Base-by-base conservation (phyloP, 495 filamentous ascomycete genomes). In the Trypethelium eluteriae region DNA sequence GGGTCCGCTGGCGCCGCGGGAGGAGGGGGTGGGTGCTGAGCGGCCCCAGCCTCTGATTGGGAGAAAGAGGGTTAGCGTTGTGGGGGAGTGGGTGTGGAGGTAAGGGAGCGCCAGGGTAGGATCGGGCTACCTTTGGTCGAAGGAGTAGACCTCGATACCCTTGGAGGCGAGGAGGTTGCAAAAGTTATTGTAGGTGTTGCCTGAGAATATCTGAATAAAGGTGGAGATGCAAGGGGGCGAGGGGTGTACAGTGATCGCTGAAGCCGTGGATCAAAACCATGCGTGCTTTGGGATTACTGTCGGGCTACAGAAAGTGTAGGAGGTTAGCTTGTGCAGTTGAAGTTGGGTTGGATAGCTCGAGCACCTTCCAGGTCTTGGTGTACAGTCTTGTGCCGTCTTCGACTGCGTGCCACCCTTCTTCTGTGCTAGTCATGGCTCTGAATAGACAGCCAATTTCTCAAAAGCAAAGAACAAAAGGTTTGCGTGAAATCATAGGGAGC, bases 281-380 rank as follows among this genome's bases (percentile, higher is more conserved):
- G 38, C 87, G 86, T 14, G 93, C 91, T 66, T 82, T 82, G 11
- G 80, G 76, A 2, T 79, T 71, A 46, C 74, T n/a, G 5, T 53
- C 49, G 49, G 49, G 49, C 49, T 53, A n/a, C 78, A 16, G 76
- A 71, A 41, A 86, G 25, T 25, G 25, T 25, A 25, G 25, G 41
- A 46, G 41, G 41, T 53, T 25, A 53, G 82, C 86, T 86, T 25
- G 25, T 25, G 59, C 10, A 46, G 49, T 2, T n/a, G 64, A 14
- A 11, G 47, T 9, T 64, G 80, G 82, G 69, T 16, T 5, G 49
- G 49, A 53, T 53, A 5, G n/a, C 5, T 14, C 5, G 9, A 53
- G 49, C 74, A 94, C 91, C 79, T 84, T 86, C 91, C 91, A 96
- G 46, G 88, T 89, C 75, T 95, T 96, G 62, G 89, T 90, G 79